phyloP scores from a whole-genome alignment of 345 rosid species.

The Salix viminalis region DNA sequence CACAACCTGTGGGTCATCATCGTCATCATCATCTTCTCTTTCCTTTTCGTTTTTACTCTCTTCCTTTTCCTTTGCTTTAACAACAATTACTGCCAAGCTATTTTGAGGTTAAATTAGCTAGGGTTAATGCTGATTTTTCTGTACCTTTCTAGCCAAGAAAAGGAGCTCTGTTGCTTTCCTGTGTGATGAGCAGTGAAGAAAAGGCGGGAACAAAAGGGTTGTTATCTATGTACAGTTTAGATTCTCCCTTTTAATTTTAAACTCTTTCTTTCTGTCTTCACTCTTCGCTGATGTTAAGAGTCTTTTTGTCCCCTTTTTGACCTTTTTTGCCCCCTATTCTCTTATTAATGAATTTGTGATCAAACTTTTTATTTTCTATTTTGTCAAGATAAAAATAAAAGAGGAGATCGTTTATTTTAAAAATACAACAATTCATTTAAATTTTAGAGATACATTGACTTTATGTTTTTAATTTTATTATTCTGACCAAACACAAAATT shows the following conservation, averaged over 20 bases:
- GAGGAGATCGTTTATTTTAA: too few species aligned
- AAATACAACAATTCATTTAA: too few species aligned
- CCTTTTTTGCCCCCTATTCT: too few species aligned
- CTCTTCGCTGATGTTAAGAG: background rate
- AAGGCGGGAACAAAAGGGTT: slow-evolving; percentile 33
- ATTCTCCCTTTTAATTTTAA: background rate
- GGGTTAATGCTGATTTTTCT: too few species aligned
- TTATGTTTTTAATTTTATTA: too few species aligned
- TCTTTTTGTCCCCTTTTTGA: slow-evolving; percentile 17
- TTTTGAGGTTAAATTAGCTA: too few species aligned
- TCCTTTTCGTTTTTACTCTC: background rate
- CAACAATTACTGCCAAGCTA: background rate
- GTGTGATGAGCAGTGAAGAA: slow-evolving; percentile 5
- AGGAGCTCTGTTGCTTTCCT: background rate
- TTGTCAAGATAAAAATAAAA: too few species aligned
- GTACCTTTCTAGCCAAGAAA: background rate
- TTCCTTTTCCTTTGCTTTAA: background rate
- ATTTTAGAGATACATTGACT: too few species aligned
- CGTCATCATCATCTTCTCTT: too few species aligned
- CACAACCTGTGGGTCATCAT: slow-evolving; percentile 33
- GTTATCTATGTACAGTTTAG: slow-evolving; percentile 26
- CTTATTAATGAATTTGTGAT: too few species aligned
- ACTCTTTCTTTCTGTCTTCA: slow-evolving; percentile 5
- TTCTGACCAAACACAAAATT: too few species aligned
- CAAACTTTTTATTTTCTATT: too few species aligned